Evolutionary conservation across 768 basidiomycete species (phyloP).

Genomic region (Asterophora lycoperdoides): DNA sequence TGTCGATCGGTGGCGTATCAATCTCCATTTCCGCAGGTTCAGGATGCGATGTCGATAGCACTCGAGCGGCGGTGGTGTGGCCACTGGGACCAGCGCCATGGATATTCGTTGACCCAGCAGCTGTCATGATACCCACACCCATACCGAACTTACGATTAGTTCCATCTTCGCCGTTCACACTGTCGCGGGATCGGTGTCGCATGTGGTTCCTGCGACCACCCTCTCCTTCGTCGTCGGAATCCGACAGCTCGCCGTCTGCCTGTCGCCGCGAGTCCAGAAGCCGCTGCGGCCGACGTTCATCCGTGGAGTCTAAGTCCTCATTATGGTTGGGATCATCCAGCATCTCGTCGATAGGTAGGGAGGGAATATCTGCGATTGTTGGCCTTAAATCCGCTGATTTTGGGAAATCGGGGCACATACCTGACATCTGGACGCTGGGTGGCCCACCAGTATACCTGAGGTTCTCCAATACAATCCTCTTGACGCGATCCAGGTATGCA

Average conservation of each 20-base stretch:
- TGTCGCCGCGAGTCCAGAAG: constrained; percentile 80
- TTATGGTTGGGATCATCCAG: constrained; percentile 79
- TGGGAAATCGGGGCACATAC: constrained; percentile 36
- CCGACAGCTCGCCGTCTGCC: constrained; percentile 85
- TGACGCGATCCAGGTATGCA: constrained; percentile 91
- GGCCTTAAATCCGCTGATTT: constrained; percentile 2
- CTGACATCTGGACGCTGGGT: constrained; percentile 88
- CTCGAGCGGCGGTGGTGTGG: constrained; percentile 50
- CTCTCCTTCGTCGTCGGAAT: constrained; percentile 97
- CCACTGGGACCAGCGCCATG: constrained; percentile 78
- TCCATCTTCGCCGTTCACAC: constrained; percentile 40
- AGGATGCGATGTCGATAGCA: constrained; percentile 31
- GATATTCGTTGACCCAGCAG: constrained; percentile 48
- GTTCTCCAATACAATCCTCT: constrained; percentile 88
- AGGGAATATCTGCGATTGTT: constrained; percentile 64
- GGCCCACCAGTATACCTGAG: constrained; percentile 81
- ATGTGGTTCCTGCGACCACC: constrained; percentile 74
- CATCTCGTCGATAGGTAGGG: constrained; percentile 78
- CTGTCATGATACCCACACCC: constrained; percentile 67
- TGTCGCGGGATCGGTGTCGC: constrained; percentile 52
- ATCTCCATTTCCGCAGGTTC: constrained; percentile 36
- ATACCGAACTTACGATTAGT: constrained; percentile 57
- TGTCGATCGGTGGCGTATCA: constrained; percentile 29
- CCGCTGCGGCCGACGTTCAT: constrained; percentile 71
- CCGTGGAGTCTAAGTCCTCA: constrained; percentile 74